These are phyloP conservation scores for Tylopilus plumbeoviolaceoides DNA, from an alignment of 768 basidiomycete genomes.

Conservation along the genomic window DNA sequence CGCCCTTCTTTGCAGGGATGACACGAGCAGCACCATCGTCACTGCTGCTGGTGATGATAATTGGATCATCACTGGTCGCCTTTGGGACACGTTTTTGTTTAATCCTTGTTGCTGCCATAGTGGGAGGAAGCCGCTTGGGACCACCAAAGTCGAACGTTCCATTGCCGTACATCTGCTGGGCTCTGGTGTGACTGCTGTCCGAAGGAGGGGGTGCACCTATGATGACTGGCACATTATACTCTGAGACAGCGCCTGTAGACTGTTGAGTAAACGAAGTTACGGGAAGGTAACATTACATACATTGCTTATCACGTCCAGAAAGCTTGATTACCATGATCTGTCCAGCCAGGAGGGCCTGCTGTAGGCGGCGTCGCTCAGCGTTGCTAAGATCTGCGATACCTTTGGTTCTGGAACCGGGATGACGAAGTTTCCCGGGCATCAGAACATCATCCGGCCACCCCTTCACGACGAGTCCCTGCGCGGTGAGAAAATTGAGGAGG, in stretches of 20 bases:
- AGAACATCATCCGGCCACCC: background rate
- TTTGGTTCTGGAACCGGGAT: background rate
- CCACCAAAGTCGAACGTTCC: background rate
- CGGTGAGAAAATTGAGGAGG: background rate
- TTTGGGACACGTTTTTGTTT: background rate
- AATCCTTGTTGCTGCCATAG: background rate
- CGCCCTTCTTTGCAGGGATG: background rate
- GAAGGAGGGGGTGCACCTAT: background rate
- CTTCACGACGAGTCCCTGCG: background rate
- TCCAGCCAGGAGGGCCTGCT: background rate
- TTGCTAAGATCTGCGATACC: background rate
- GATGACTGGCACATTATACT: background rate
- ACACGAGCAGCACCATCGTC: background rate
- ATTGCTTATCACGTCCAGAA: background rate
- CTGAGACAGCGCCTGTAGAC: background rate
- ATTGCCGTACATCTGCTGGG: slow-evolving; percentile 4
- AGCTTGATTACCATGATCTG: background rate
- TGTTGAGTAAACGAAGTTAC: background rate
- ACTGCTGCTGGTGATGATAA: slow-evolving; percentile 3
- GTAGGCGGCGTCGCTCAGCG: background rate
- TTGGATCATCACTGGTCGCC: background rate
- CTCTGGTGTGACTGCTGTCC: background rate
- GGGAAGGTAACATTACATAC: background rate
- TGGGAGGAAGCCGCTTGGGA: background rate
- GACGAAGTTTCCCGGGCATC: slow-evolving; percentile 1